Percentiles rank a stretch among this genome's conserved stretches.
phyloP scores from a whole-genome alignment of 108 stramenopile genomes.

The Pseudonitzschia multistriata region DNA sequence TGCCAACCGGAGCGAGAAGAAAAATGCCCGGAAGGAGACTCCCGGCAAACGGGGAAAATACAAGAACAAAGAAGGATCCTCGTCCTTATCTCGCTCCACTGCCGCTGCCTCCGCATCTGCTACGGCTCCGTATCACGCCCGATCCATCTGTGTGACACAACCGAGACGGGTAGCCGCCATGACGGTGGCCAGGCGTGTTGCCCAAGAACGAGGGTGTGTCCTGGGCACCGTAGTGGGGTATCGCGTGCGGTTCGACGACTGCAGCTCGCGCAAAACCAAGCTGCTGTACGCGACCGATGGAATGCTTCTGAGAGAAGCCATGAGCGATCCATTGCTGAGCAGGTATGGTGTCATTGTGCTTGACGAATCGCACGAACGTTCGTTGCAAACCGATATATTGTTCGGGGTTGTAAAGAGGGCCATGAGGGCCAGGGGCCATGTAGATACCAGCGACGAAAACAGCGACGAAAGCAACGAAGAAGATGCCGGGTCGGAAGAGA shows the following conservation, averaged over 20 bases:
- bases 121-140: slow-evolving; percentile 28
- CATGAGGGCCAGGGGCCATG: slow-evolving; percentile 56
- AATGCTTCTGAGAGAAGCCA: slow-evolving; percentile 94
- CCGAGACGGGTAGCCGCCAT: slow-evolving; percentile 96
- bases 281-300: slow-evolving; percentile 96
- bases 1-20: slow-evolving; percentile 1
- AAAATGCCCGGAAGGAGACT: background rate
- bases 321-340: slow-evolving; percentile 75
- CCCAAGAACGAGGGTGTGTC: slow-evolving; percentile 75
- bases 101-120: background rate
- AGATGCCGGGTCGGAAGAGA: slow-evolving; percentile 11
- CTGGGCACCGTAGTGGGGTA: slow-evolving; percentile 83
- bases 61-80: background rate
- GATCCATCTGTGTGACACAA: slow-evolving; percentile 84
- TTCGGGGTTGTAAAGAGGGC: slow-evolving; percentile 88
- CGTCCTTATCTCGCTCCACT: background rate
- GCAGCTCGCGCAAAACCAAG: slow-evolving; percentile 59
- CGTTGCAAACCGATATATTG: slow-evolving; percentile 94
- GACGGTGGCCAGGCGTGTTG: slow-evolving; percentile 89
- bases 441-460: background rate
- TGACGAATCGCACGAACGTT: slow-evolving; percentile 98
- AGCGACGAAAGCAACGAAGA: background rate
- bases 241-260: slow-evolving; percentile 94
- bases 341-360: slow-evolving; percentile 86
- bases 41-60: slow-evolving; percentile 2